Percentiles rank a stretch among this genome's conserved stretches.
Conservation (phyloP, 176 grass and related monocot species). For the Paspalum vaginatum region DNA sequence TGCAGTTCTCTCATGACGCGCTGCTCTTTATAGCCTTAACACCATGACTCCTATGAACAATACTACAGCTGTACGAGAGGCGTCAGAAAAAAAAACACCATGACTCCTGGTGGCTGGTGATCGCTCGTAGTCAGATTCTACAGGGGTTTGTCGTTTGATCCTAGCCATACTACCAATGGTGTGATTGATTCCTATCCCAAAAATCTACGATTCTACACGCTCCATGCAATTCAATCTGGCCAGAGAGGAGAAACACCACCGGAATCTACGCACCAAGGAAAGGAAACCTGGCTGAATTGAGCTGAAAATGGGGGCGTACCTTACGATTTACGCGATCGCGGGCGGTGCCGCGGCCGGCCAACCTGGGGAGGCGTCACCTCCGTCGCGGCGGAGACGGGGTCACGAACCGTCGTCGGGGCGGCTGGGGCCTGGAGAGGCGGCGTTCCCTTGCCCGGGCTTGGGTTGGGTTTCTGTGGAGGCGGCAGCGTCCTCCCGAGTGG, state of each 20-base stretch:
- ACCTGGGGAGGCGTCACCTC: not conserved
- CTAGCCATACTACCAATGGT: too few species aligned
- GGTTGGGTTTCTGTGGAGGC: not conserved
- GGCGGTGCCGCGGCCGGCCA: not conserved
- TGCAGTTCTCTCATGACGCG: too few species aligned
- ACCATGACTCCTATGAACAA: too few species aligned
- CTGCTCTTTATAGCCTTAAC: too few species aligned
- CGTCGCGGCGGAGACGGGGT: not conserved
- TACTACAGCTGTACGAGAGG: too few species aligned
- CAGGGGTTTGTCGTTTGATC: not conserved
- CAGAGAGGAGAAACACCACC: not conserved
- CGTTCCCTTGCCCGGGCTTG: too few species aligned
- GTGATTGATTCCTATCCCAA: not conserved
- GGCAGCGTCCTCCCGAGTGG: not conserved
- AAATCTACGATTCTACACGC: not conserved
- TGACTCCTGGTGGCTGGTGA: too few species aligned
- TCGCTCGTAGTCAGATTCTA: too few species aligned
- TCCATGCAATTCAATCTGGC: not conserved
- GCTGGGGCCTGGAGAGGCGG: too few species aligned
- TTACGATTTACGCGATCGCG: not conserved
- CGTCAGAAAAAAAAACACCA: too few species aligned
- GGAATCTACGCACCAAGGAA: too few species aligned
- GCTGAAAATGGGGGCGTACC: not conserved
- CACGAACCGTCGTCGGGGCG: not conserved
- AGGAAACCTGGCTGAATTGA: too few species aligned